Base-by-base conservation (phyloP, 495 filamentous ascomycete genomes). In the Neurospora cerealis region DNA sequence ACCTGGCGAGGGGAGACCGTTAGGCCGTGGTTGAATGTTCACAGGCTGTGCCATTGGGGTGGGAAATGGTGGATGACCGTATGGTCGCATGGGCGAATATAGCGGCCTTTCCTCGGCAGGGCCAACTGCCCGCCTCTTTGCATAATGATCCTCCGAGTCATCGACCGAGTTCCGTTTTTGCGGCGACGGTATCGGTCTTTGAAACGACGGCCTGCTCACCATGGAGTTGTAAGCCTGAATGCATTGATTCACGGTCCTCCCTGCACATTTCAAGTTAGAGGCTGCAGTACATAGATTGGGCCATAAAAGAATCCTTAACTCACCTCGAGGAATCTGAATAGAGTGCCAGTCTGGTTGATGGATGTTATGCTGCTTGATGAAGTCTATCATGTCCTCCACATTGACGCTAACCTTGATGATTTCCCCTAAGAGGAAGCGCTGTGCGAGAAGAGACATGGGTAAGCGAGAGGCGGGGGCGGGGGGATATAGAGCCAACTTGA, bases 391-490 rank as follows among this genome's bases (percentile, higher is more conserved):
- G 44, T 78, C 77, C 34, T 79, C 78, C 37, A 86, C 79, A 46
- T 87, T 81, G 36, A 80, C 77, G 80, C 84, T 87, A 75, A 80
- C 80, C 75, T 87, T 88, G 78, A 88, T 83, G 74, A 85, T 86
- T 81, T 88, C 86, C 78, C 83, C 84, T 70, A 88, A 80, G 75
- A 88, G 78, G 79, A 86, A 86, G 78, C 87, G 85, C 87, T 88
- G 80, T 62, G 70, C 54, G 54, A 66, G 54, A 36, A 39, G 39
- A 70, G 62, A 48, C 8, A 77, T 17, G 21, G 71, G 69, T 74
- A 73, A 77, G 69, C 46, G 34, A 71, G 54, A 69, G 24, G 70
- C 48, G 41, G 48, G 72, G 62, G 72, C 60, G 38, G 54, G 69
- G 73, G 74, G 44, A 28, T 32, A 70, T 24, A 34, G 74, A 72